A percentile compares a stretch with the other conserved stretches of the same genome.
Conservation (phyloP, 768 basidiomycete species). For the Kondoa subrosea region DNA sequence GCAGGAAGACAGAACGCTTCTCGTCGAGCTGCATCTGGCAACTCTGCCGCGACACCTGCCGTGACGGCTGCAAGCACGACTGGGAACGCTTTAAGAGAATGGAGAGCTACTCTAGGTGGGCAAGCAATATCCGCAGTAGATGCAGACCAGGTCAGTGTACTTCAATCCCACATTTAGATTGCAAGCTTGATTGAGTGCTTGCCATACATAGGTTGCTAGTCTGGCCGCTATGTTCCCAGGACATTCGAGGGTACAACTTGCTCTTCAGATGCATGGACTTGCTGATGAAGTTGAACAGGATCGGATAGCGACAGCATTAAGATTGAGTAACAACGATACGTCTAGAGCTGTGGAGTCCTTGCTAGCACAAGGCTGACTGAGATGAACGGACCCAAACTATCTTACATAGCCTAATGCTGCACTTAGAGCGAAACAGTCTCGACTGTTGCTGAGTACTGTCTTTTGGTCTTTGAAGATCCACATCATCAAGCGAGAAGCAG, state of each 20-base stretch:
- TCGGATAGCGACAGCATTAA: background rate
- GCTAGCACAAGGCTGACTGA: background rate
- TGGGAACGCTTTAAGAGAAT: slow-evolving; percentile 12
- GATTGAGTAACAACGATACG: background rate
- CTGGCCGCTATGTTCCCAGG: slow-evolving; percentile 16
- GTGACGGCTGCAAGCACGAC: slow-evolving; percentile 10
- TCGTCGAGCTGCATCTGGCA: background rate
- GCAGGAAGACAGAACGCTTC: background rate
- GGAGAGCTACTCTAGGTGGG: background rate
- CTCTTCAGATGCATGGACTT: background rate
- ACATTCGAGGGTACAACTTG: background rate
- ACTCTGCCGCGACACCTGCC: background rate
- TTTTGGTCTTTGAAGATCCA: background rate
- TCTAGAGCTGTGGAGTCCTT: background rate
- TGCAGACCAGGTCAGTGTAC: slow-evolving; percentile 14
- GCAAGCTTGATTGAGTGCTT: no score
- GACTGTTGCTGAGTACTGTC: background rate
- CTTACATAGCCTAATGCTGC: background rate
- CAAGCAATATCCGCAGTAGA: background rate
- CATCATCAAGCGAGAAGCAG: background rate
- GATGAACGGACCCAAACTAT: background rate
- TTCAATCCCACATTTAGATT: no score
- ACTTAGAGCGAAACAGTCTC: background rate
- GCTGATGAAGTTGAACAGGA: background rate
- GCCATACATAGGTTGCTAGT: no score